A percentile compares a stretch with the other conserved stretches of the same genome.
phyloP scores from a whole-genome alignment of 2,329 filamentous ascomycete genomes.

The Microdochium nivale region DNA sequence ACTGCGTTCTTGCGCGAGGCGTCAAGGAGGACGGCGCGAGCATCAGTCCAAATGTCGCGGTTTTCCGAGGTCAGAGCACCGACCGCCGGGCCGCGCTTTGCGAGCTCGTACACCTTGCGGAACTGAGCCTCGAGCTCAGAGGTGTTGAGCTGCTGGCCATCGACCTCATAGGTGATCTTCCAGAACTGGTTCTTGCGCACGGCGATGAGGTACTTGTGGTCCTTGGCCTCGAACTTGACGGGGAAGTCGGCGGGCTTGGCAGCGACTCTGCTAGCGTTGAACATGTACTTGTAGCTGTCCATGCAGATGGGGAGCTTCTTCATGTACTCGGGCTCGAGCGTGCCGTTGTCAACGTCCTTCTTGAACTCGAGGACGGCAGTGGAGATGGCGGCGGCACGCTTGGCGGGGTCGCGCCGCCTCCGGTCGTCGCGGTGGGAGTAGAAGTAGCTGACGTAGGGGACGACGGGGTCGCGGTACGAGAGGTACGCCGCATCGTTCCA shows the following conservation, averaged over 20 bases:
- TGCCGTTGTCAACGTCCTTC: constrained; percentile 73
- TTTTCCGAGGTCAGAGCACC: constrained; percentile 86
- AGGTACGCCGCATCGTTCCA: constrained; percentile 97
- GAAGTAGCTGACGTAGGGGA: constrained; percentile 98
- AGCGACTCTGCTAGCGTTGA: constrained; percentile 84
- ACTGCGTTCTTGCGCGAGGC: constrained; percentile 73
- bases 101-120: constrained; percentile 70
- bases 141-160: constrained; percentile 78
- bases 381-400: constrained; percentile 85
- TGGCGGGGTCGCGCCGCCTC: constrained; percentile 75
- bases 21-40: constrained; percentile 65
- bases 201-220: constrained; percentile 81
- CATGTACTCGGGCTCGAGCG: constrained; percentile 96
- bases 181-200: constrained; percentile 97
- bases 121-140: constrained; percentile 89
- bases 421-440: constrained; percentile 96
- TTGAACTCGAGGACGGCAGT: constrained; percentile 89
- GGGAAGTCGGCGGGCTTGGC: constrained; percentile 75
- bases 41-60: constrained; percentile 86
- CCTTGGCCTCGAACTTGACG: constrained; percentile 65
- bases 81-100: constrained; percentile 62
- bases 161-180: constrained; percentile 76
- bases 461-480: constrained; percentile 85
- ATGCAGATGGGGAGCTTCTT: constrained; percentile 95
- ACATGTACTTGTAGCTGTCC: constrained; percentile 99